Conservation (phyloP, 352 stramenopile species). For the Pythium brachiatum region DNA sequence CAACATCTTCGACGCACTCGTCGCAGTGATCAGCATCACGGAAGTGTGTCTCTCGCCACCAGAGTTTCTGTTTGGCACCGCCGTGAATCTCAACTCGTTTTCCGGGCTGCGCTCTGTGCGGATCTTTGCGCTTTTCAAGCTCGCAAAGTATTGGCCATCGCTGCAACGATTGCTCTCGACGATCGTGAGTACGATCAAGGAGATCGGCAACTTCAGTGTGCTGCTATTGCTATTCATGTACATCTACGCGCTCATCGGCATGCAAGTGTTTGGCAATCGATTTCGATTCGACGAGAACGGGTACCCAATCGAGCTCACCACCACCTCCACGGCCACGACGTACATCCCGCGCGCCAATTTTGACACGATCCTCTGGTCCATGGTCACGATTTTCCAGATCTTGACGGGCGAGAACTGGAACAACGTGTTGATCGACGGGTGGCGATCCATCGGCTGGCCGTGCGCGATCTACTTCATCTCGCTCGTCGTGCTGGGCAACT, state of each 20-base stretch:
- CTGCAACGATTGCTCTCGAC: constrained; percentile 90
- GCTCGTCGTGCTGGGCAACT: constrained; percentile 85
- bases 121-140: constrained; percentile 90
- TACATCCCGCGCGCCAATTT: constrained; percentile 29
- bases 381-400: constrained; percentile 61
- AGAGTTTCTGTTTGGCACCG: constrained; percentile 24
- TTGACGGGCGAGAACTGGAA: constrained; percentile 94
- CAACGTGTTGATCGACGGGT: constrained; percentile 86
- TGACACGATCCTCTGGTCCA: constrained; percentile 30
- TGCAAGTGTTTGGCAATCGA: constrained; percentile 83
- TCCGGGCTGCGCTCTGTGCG: constrained; percentile 86
- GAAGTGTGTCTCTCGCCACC: constrained; percentile 46
- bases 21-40: constrained; percentile 41
- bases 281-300: constrained; percentile 36
- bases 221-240: constrained; percentile 87
- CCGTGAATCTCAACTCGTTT: constrained; percentile 36
- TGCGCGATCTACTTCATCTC: constrained; percentile 79
- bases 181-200: constrained; percentile 85
- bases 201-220: constrained; percentile 91
- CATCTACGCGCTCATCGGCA: constrained; percentile 79
- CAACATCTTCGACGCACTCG: constrained; percentile 79
- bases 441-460: constrained; percentile 58
- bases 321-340: neutral
- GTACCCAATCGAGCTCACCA: constrained; percentile 36
- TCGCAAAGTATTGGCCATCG: constrained; percentile 88